Conservation (phyloP, 257 asterid genomes). For the Salvia miltiorrhiza region DNA sequence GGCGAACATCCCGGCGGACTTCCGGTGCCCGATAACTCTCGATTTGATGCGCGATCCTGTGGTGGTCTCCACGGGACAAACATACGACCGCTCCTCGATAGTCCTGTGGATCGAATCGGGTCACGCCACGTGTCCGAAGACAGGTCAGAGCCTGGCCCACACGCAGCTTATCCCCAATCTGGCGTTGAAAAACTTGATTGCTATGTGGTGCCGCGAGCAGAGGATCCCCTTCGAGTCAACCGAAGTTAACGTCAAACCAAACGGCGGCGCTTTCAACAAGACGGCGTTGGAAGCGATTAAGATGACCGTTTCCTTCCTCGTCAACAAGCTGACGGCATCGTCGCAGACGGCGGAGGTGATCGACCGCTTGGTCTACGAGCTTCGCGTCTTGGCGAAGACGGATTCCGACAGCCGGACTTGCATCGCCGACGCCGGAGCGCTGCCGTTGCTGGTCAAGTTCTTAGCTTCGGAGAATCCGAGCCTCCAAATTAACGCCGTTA, state of each 20-base stretch:
- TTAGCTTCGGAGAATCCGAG: constrained; percentile 61
- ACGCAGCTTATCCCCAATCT: constrained; percentile 52
- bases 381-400: constrained; percentile 68
- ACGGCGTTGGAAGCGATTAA: constrained; percentile 78
- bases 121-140: constrained; percentile 84
- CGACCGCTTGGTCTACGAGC: constrained; percentile 75
- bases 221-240: constrained; percentile 61
- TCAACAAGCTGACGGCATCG: constrained; percentile 51
- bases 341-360: constrained; percentile 43
- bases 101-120: constrained; percentile 76
- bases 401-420: constrained; percentile 74
- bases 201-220: constrained; percentile 84
- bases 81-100: constrained; percentile 69
- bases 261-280: constrained; percentile 40
- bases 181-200: constrained; percentile 69
- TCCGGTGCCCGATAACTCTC: constrained; percentile 78
- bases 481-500: constrained; percentile 77
- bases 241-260: constrained; percentile 34
- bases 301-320: constrained; percentile 71
- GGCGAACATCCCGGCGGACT: constrained; percentile 58
- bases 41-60: constrained; percentile 86
- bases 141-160: constrained; percentile 71
- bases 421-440: constrained; percentile 79
- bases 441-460: constrained; percentile 55
- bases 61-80: constrained; percentile 87